Conservation (phyloP, 2,329 filamentous ascomycete genomes). For the Colletotrichum melonis region DNA sequence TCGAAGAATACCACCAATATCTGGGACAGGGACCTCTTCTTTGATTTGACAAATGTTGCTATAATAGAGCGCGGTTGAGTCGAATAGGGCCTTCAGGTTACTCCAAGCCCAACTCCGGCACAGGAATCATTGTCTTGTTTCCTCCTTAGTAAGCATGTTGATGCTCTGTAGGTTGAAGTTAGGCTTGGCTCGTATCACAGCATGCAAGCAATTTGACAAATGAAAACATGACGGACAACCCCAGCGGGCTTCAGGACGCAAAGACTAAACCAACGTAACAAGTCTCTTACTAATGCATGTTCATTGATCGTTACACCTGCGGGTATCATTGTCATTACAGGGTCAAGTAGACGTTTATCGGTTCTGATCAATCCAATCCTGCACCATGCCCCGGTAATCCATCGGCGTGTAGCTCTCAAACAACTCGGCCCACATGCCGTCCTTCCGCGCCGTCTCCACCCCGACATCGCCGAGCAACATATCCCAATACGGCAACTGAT, state of each 20-base stretch:
- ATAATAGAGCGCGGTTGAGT: background rate
- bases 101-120: background rate
- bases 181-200: background rate
- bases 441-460: constrained; percentile 53
- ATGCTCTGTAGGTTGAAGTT: background rate
- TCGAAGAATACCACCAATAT: background rate
- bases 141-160: too few relatives aligned
- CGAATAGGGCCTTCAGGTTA: background rate
- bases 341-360: background rate
- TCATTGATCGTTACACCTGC: background rate
- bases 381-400: constrained; percentile 57
- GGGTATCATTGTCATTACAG: background rate
- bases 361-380: constrained; percentile 50
- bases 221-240: background rate
- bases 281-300: background rate
- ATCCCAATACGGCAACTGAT: constrained; percentile 69
- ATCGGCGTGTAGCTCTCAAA: constrained; percentile 56
- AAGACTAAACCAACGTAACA: background rate
- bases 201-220: background rate
- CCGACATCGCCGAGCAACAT: constrained; percentile 65
- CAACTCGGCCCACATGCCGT: constrained; percentile 49
- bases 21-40: background rate
- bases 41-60: background rate
- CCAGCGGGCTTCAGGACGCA: background rate
- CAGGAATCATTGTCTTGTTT: background rate